Base-by-base conservation (phyloP, 495 filamentous ascomycete genomes). In the Podospora fimiseda region DNA sequence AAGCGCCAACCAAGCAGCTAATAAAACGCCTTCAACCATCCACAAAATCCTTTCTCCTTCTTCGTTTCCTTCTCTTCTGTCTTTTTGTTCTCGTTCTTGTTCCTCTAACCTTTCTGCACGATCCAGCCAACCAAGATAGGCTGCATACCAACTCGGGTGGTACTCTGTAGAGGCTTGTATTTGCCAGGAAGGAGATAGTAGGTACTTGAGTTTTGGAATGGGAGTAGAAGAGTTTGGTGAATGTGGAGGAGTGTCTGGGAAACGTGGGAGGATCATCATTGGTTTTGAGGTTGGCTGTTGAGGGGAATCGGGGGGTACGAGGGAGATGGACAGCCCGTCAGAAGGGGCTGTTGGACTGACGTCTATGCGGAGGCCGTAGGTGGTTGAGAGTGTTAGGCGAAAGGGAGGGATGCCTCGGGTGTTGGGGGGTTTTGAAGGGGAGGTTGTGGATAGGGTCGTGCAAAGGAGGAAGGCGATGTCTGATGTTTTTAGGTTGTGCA, bases 1-100 rank as follows among this genome's bases (percentile, higher is more conserved):
- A 16, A 44, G 42, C 42, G 42, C 42, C 42, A 44, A 44, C 42
- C 42, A 44, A 44, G 42, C n/a, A 7, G 42, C 42, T 2, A 44
- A 14, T 9, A 44, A 21, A 16, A 44, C 16, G 5, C 42, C 42
- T 22, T 44, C 42, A 19, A 44, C 42, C 19, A 44, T 23, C 42
- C 42, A 44, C 5, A 44, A 9, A 13, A 22, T 44, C 14, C 42
- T 18, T 19, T 44, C 42, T 9, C 42, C 42, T 23, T 44, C 42
- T 9, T 44, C 39, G 16, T 42, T 14, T 7, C 16, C 16, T 11
- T 9, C 2, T 19, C 20, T 8, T 9, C 39, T 14, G 1, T 42
- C 13, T 16, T 9, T 19, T 19, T 2, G 15, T 15, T 16, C 13
- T 14, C 15, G 13, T 42, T 16, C 39, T 16, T 15, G 16, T 42